These are phyloP conservation scores for Coemansia sp. DNA, from an alignment of 192 early-diverging fungal genomes.

Conservation along the genomic window DNA sequence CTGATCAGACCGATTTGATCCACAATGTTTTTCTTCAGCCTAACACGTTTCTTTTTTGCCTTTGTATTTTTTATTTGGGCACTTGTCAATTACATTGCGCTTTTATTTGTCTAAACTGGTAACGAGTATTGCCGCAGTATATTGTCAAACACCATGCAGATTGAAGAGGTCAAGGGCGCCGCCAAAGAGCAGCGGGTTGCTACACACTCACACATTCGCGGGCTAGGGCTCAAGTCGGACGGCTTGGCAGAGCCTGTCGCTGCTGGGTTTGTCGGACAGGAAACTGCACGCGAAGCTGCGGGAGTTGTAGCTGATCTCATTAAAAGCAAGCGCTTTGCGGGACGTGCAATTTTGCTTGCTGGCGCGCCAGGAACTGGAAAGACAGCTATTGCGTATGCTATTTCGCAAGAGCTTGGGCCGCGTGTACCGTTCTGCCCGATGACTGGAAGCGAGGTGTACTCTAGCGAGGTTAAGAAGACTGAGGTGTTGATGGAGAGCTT, in stretches of 20 bases:
- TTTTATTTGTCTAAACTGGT: not conserved
- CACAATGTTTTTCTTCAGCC: not conserved
- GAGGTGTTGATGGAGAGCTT: constrained; percentile 99
- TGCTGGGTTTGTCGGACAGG: constrained; percentile 97
- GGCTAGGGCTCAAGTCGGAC: constrained; percentile 84
- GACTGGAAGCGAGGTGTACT: constrained; percentile 98
- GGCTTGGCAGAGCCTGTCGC: constrained; percentile 83
- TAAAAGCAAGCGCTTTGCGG: constrained; percentile 95
- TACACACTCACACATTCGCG: constrained; percentile 97
- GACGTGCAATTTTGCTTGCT: constrained; percentile 88
- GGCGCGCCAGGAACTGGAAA: constrained; percentile 98
- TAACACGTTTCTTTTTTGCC: not conserved
- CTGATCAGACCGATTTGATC: not conserved
- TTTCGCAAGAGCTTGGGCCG: constrained; percentile 94
- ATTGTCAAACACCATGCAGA: constrained; percentile 68
- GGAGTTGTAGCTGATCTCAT: constrained; percentile 95
- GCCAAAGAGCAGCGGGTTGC: constrained; percentile 92
- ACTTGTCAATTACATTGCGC: not conserved
- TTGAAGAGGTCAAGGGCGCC: constrained; percentile 88
- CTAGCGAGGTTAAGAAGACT: constrained; percentile 97
- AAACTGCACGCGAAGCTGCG: constrained; percentile 92
- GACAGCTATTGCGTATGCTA: constrained; percentile 94
- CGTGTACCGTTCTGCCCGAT: constrained; percentile 99
- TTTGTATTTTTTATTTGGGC: not conserved
- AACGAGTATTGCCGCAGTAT: not conserved